Evolutionary conservation across 2,329 filamentous ascomycete species (phyloP).

Genomic region (Alternaria sp.): DNA sequence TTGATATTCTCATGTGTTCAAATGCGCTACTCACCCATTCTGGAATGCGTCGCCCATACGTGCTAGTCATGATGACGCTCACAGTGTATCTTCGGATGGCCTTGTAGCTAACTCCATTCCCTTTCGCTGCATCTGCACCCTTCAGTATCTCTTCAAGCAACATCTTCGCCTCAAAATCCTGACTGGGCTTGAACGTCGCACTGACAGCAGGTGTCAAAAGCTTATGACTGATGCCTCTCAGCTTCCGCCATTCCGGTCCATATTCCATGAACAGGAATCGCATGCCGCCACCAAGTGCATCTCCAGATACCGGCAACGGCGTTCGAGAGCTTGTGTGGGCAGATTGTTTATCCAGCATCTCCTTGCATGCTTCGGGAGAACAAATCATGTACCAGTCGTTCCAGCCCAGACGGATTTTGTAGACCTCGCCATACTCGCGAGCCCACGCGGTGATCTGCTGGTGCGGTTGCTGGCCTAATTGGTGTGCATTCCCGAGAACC

Average conservation of each 20-base stretch:
- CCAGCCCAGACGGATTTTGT: constrained; percentile 54
- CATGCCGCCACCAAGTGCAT: constrained; percentile 50
- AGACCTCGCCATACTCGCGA: constrained; percentile 54
- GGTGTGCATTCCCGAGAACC: constrained; percentile 39
- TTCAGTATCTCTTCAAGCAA: constrained; percentile 52
- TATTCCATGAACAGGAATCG: constrained; percentile 54
- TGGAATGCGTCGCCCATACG: constrained; percentile 42
- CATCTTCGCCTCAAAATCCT: constrained; percentile 56
- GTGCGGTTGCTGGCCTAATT: constrained; percentile 38
- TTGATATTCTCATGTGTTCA: neutral
- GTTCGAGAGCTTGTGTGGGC: constrained; percentile 45
- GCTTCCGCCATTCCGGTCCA: constrained; percentile 49
- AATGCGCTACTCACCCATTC: constrained; percentile 31
- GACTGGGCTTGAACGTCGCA: constrained; percentile 51
- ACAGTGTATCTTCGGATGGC: constrained; percentile 41
- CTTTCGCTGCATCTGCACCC: constrained; percentile 24
- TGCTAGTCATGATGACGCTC: constrained; percentile 48
- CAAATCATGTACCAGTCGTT: constrained; percentile 56
- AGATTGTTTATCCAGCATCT: constrained; percentile 54
- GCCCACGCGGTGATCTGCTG: constrained; percentile 48
- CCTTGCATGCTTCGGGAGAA: constrained; percentile 52
- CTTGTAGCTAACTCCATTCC: constrained; percentile 33
- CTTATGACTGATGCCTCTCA: constrained; percentile 49
- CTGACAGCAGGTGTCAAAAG: constrained; percentile 48
- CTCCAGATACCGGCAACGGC: constrained; percentile 50